These are phyloP conservation scores for Begonia peltatifolia DNA, from an alignment of 306 rosid species.

Conservation along the genomic window DNA sequence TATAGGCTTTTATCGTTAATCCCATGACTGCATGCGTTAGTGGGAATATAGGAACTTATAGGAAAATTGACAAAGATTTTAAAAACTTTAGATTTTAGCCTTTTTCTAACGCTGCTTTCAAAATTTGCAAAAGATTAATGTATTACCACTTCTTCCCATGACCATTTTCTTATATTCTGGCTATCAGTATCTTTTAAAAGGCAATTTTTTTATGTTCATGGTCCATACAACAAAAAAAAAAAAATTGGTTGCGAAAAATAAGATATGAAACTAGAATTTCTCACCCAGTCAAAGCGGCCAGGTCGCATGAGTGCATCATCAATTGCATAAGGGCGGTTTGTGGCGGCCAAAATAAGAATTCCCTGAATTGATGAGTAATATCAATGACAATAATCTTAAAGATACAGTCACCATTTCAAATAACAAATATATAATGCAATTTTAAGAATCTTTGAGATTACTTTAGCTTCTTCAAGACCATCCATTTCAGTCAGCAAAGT, in stretches of 20 bases:
- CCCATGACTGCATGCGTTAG: too few species aligned
- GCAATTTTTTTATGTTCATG: too few species aligned
- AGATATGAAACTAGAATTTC: background rate
- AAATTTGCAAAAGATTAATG: too few species aligned
- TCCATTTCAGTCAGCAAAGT: conserved; percentile 91
- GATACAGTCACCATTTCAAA: background rate
- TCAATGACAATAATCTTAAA: background rate
- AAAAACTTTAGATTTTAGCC: too few species aligned
- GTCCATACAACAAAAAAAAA: too few species aligned
- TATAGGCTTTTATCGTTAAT: too few species aligned
- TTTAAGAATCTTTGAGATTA: conserved; percentile 13
- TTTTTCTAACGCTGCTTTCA: too few species aligned
- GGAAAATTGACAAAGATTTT: background rate
- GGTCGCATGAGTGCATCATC: conserved; percentile 93
- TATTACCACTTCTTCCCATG: too few species aligned
- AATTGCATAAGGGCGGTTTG: conserved; percentile 84
- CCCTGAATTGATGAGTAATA: conserved; percentile 30
- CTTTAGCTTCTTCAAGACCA: conserved; percentile 92
- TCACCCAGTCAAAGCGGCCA: conserved; percentile 81
- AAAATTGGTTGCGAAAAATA: too few species aligned
- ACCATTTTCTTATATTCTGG: too few species aligned
- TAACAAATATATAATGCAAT: background rate
- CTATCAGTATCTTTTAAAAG: too few species aligned
- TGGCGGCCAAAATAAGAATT: conserved; percentile 88
- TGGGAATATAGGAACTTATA: too few species aligned